Evolutionary conservation across 345 rosid species (phyloP).

Genomic region (Aquilaria sinensis): DNA sequence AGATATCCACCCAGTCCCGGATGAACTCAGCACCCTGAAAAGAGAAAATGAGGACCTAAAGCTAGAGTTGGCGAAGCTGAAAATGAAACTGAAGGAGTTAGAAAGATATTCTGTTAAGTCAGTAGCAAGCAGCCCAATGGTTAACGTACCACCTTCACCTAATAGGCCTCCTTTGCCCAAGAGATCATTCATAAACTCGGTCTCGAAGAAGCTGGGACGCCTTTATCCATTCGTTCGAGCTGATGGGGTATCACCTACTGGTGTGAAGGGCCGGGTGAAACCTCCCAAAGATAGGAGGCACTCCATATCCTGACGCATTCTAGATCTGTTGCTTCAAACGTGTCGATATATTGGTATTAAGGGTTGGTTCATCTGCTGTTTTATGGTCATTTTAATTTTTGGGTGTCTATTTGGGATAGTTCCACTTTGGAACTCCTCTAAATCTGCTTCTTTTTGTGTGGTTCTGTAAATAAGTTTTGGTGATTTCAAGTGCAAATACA

Average conservation of each 20-base stretch:
- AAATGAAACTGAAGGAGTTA: conserved; percentile 73
- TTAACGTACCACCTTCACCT: conserved; percentile 23
- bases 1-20: conserved; percentile 41
- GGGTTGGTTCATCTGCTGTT: not conserved
- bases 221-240: conserved; percentile 52
- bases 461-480: conserved; percentile 23
- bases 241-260: conserved; percentile 39
- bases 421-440: not conserved
- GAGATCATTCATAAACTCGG: conserved; percentile 70
- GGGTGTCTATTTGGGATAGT: not conserved
- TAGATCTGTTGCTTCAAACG: not conserved
- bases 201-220: conserved; percentile 73
- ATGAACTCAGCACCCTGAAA: conserved; percentile 53
- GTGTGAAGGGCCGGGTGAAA: conserved; percentile 43
- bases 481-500: too few relatives aligned
- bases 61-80: conserved; percentile 70
- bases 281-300: conserved; percentile 77
- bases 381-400: not conserved
- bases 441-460: conserved; percentile 19
- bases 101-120: conserved; percentile 33
- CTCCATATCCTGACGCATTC: conserved; percentile 62
- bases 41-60: conserved; percentile 85
- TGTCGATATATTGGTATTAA: conserved; percentile 2
- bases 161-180: conserved; percentile 78
- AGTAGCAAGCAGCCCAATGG: conserved; percentile 26